Evolutionary conservation across 331 rosid species (phyloP), one percentile per base, ranked within the genome.

Genomic region (Saraca asoca): DNA sequence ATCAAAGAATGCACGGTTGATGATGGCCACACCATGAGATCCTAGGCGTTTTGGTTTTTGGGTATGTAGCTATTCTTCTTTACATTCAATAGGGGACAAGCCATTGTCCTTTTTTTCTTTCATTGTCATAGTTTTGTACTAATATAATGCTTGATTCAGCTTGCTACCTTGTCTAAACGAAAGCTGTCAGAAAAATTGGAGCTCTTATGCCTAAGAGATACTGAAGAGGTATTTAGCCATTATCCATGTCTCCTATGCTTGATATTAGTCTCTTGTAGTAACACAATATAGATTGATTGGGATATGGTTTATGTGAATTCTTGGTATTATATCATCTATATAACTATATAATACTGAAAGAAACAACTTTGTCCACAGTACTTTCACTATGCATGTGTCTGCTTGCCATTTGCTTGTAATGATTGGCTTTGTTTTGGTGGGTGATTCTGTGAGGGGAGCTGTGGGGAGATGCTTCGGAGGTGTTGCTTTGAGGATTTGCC

Each of bases 1-100:
- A 87, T 88, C 90, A 58, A 63, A 86, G 95, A 80, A 82, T n/a
- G n/a, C n/a, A n/a, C n/a, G n/a, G n/a, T n/a, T n/a, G n/a, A 85
- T 86, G 96, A 90, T 80, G 89, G 97, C 99, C 42, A 62, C 92
- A 31, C 64, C 68, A 2, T 81, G 39, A 73, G 95, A 94, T 77
- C 97, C 97, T 9, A 96, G 90, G 78, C 81, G 81, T 75, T 94
- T 94, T 80, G 90, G 99, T 79, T 94, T 94, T 50, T 94, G 99
- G 99, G 99, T 94, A 77, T 69, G n/a, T n/a, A n/a, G n/a, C 20
- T n/a, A n/a, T n/a, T n/a, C n/a, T n/a, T 42, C 9, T 15, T 13
- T 63, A 10, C 12, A 38, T 38, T 15, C 52, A 51, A 29, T 33
- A 24, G 51, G 15, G 48, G 33, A 74, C 56, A 45, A 51, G n/a